Base-by-base conservation (phyloP, 1,284 basidiomycete genomes). In the Macrocystidia cucumis region DNA sequence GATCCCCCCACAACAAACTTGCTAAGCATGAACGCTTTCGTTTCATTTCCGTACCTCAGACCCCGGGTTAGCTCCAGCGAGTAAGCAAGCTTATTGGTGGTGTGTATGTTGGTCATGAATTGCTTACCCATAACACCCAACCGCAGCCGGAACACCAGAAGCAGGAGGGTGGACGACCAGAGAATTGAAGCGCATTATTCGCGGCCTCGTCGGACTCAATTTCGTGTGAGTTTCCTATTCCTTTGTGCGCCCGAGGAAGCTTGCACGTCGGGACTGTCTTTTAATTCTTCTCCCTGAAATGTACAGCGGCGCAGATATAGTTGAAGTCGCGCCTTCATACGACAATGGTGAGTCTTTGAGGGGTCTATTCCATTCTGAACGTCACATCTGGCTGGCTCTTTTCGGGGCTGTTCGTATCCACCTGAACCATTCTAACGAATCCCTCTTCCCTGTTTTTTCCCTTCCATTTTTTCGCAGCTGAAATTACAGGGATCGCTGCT, bases 291-390 rank as follows among this genome's bases (percentile, higher is more conserved):
- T n/a, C n/a, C n/a, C n/a, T n/a, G n/a, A n/a, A n/a, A n/a, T n/a
- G n/a, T n/a, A n/a, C 49, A 80, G 78, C 25, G 78, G 83, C 29
- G 78, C 77, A 1, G 82, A 86, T 50, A 62, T 89, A 32, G 85
- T 88, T 13, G 85, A 88, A 56, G 84, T 88, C n/a, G 63, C 84
- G 3, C 84, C 86, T 16, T 75, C 81, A n/a, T 89, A 86, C 47
- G 84, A 88, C 52, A 69, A 77, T 44, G 75, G 67, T 67, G 35
- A 38, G 48, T 41, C 13, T n/a, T n/a, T n/a, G n/a, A n/a, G n/a
- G n/a, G n/a, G n/a, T n/a, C n/a, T n/a, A n/a, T n/a, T n/a, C n/a
- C n/a, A n/a, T n/a, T n/a, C n/a, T n/a, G n/a, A n/a, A n/a, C n/a
- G n/a, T n/a, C n/a, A n/a, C n/a, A n/a, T n/a, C n/a, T n/a, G n/a